Evolutionary conservation across 2,329 filamentous ascomycete genomes (phyloP), one percentile per base, ranked within the genome.

Genomic region (Cordyceps javanica): DNA sequence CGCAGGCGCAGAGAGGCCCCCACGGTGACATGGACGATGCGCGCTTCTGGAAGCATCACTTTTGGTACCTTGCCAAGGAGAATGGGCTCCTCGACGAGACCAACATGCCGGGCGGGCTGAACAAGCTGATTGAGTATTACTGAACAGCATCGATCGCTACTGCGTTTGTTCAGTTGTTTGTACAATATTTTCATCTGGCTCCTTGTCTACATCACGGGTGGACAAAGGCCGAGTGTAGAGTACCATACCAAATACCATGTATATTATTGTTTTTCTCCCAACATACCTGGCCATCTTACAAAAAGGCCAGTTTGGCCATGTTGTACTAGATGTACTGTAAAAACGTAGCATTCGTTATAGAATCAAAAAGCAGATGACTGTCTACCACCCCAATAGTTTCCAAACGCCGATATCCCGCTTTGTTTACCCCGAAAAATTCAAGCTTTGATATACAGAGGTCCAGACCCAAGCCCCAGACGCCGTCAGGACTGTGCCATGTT

Each of bases 41-140:
- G 36, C 68, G 76, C 59, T 74, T 73, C 57, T 80, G 76, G 74
- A 73, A 65, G 44, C 79, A 82, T 59, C 70, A 73, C 55, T 81
- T 82, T 61, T 82, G 79, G 79, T 72, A 70, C 58, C 58, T 78
- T 50, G 79, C 77, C 16, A 64, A 69, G 58, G 67, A 74, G 38
- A 66, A 74, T 32, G 70, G 73, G 0, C 61, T 81, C 49, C 45
- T 80, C 19, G 62, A 66, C 8, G 57, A 62, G 28, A 53, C 58
- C 1, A 59, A 63, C 49, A 67, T 66, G 46, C 57, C 54, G 6
- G 57, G 59, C 14, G 19, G 67, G 60, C 45, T 58, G 58, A 46
- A 54, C 30, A 21, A 58, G 19, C 51, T 55, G 59, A 60, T 60
- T 49, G 23, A 49, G 11, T 23, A 42, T 11, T 44, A 55, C 23